Evolutionary conservation across 2,329 filamentous ascomycete genomes (phyloP), one percentile per base, ranked within the genome.

Genomic region (Ophiostoma sp.): DNA sequence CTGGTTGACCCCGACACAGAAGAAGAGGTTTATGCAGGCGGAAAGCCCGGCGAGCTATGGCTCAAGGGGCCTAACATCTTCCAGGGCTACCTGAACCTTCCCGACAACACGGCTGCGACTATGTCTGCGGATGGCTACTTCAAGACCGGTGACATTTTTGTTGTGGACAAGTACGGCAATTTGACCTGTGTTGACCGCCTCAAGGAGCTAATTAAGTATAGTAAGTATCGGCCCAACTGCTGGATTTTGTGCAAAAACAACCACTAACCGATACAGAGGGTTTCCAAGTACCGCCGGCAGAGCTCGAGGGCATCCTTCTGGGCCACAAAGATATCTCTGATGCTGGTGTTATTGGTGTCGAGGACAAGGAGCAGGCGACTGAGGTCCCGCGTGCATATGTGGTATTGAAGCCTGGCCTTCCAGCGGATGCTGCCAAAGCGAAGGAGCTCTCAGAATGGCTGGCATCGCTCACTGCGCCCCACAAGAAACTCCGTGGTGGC

Each of bases 151-250:
- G 94, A 97, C 76, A 88, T 97, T 35, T 91, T 92, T 4, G 89
- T 91, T 73, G 87, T 91, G 75, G 92, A 96, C 76, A 81, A 85
- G 65, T 84, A 91, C 67, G 91, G 91, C 39, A 92, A 96, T 76
- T 92, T 96, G 76, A 97, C 89, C 81, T 94, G 97, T 77, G 96
- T 94, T 0, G 94, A 97, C 77, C 89, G 93, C 7, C 83, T 93
- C 48, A 93, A 92, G 81, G 86, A 88, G 77, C 76, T 89, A 70
- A 88, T 89, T 76, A 86, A 86, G 76, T 86, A 85, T 74, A 86
- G 84, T 86, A 76, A 76, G 83, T 78, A 27, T 68, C 20, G 3
- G 4, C 35, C 57, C n/a, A 57, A 17, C 17, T 41, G 44, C 5
- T 20, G 3, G 68, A 4, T 69, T 67, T 8, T 35, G 11, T 31